Percentiles rank a stretch among this genome's conserved stretches.
phyloP scores from a whole-genome alignment of 768 basidiomycete species.

The Psilocybe sp. region DNA sequence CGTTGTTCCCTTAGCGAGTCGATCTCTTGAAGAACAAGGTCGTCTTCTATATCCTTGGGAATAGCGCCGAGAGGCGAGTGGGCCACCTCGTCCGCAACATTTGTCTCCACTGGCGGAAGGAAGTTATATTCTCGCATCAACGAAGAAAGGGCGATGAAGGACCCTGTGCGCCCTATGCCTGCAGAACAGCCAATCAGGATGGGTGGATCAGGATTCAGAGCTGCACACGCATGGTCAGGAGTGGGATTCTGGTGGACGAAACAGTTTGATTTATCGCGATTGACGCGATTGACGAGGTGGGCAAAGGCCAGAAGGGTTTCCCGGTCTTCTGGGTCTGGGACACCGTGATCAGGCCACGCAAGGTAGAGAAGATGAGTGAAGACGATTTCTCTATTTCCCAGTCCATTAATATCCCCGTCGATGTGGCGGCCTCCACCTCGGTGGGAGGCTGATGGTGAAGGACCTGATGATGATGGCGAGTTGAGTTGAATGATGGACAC shows the following conservation, averaged over 20 bases:
- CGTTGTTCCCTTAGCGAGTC: conserved; percentile 80
- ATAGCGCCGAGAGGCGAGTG: conserved; percentile 59
- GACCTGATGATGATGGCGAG: neutral
- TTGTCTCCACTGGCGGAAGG: conserved; percentile 33
- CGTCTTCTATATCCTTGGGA: conserved; percentile 43
- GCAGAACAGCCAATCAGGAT: conserved; percentile 85
- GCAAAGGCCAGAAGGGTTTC: conserved; percentile 60
- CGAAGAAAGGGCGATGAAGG: conserved; percentile 80
- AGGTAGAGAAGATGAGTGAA: conserved; percentile 74
- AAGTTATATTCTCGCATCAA: conserved; percentile 63
- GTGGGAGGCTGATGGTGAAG: neutral
- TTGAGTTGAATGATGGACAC: conserved; percentile 48
- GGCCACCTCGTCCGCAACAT: conserved; percentile 31
- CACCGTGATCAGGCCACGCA: conserved; percentile 84
- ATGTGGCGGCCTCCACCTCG: neutral
- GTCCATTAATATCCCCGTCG: conserved; percentile 14
- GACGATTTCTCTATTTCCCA: conserved; percentile 32
- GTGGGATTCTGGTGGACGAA: conserved; percentile 17
- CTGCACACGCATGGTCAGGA: conserved; percentile 3
- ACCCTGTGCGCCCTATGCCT: conserved; percentile 83
- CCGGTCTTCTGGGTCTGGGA: conserved; percentile 63
- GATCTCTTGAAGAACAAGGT: conserved; percentile 67
- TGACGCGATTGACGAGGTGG: conserved; percentile 59
- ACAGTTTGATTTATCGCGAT: conserved; percentile 42
- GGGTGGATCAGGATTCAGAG: conserved; percentile 62